phyloP scores from a whole-genome alignment of 495 filamentous ascomycete species.

The Clohesyomyces aquaticus region DNA sequence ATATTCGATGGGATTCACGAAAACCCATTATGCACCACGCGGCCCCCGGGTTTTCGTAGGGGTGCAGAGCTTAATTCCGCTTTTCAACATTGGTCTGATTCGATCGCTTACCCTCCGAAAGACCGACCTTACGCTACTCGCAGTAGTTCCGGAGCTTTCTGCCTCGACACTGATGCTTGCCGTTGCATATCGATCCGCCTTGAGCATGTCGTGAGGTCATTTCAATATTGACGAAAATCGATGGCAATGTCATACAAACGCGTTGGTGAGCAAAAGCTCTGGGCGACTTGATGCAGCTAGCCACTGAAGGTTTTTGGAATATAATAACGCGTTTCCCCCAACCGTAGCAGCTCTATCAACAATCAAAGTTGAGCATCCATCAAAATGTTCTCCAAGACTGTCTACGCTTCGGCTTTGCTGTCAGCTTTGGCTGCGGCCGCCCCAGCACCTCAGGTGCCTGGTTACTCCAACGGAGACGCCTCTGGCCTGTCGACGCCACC shows the following conservation, averaged over 20 bases:
- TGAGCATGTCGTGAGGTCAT: constrained; percentile 35
- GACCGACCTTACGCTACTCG: not conserved
- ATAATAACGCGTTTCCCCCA: constrained; percentile 4
- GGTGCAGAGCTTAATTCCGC: not conserved
- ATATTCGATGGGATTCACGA: not conserved
- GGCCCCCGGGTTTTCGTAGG: constrained; percentile 7
- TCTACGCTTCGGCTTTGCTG: constrained; percentile 37
- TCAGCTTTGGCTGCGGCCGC: constrained; percentile 42
- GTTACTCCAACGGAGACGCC: constrained; percentile 46
- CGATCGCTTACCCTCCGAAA: not conserved
- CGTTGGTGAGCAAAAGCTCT: too few relatives aligned
- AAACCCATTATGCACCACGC: constrained; percentile 3
- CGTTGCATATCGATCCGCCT: constrained; percentile 6
- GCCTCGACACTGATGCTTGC: not conserved
- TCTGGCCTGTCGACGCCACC: constrained; percentile 35
- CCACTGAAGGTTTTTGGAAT: not conserved
- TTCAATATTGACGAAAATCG: too few relatives aligned
- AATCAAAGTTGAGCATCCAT: constrained; percentile 5
- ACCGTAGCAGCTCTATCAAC: not conserved
- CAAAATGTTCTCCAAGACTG: constrained; percentile 41
- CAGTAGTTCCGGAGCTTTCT: not conserved
- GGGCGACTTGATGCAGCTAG: constrained; percentile 2
- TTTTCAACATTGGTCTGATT: not conserved
- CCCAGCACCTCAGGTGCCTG: constrained; percentile 46
- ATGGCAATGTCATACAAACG: too few relatives aligned